Evolutionary conservation across 345 rosid genomes (phyloP).

Genomic region (Eutrema japonicum): DNA sequence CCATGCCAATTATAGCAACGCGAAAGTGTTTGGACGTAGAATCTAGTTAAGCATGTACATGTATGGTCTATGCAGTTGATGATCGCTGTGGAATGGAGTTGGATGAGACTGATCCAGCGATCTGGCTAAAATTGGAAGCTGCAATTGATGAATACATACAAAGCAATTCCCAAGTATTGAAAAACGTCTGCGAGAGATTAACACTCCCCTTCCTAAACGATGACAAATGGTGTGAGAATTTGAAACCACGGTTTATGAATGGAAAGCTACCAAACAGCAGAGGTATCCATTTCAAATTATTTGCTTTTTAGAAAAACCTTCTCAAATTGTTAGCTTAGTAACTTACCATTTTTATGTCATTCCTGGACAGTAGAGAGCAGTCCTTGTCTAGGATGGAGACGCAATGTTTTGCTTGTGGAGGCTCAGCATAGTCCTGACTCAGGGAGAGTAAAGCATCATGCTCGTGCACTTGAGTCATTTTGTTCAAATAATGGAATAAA

Average conservation of each 20-base stretch:
- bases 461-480: constrained; percentile 87
- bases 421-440: constrained; percentile 89
- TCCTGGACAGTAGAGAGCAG: constrained; percentile 57
- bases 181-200: constrained; percentile 73
- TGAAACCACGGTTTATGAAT: constrained; percentile 50
- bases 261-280: constrained; percentile 44
- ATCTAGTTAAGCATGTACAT: constrained; percentile 23
- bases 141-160: constrained; percentile 80
- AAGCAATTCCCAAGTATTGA: constrained; percentile 67
- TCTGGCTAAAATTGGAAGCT: constrained; percentile 91
- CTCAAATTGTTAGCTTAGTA: constrained; percentile 15
- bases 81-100: constrained; percentile 98
- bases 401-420: constrained; percentile 88
- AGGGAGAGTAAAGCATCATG: constrained; percentile 79
- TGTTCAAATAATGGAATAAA: constrained; percentile 74
- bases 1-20: background rate
- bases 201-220: constrained; percentile 78
- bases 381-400: constrained; percentile 96
- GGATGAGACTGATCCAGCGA: constrained; percentile 98
- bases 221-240: constrained; percentile 65
- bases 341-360: constrained; percentile 37
- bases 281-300: constrained; percentile 32
- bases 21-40: background rate
- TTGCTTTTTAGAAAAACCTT: constrained; percentile 37
- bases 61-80: constrained; percentile 63